These are phyloP conservation scores for Arbutus unedo DNA, from an alignment of 148 eudicot species.

Conservation along the genomic window DNA sequence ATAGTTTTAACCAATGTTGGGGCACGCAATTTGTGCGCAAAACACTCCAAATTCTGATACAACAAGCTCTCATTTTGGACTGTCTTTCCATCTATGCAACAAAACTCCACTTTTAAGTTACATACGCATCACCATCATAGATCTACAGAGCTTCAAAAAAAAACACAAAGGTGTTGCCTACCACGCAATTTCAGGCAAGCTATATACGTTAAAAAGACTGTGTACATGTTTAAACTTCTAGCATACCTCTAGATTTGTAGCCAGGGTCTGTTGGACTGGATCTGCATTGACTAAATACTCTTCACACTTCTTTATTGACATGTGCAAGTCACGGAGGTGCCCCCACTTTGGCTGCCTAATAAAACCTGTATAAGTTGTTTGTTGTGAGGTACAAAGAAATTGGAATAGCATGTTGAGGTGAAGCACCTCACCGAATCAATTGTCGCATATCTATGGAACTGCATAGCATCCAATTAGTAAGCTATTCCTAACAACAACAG, in stretches of 20 bases:
- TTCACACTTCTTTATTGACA: slow-evolving; percentile 48
- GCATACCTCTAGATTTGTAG: slow-evolving; percentile 45
- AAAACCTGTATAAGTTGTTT: slow-evolving; percentile 29
- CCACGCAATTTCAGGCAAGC: background rate
- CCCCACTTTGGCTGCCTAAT: slow-evolving; percentile 55
- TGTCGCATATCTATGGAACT: background rate
- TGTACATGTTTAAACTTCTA: background rate
- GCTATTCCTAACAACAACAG: background rate
- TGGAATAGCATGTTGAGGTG: background rate
- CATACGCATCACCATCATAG: background rate
- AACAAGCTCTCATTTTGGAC: background rate
- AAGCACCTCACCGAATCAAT: background rate
- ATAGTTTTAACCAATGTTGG: background rate
- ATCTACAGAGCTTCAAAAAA: background rate
- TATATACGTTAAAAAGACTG: slow-evolving; percentile 2
- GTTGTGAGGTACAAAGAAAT: background rate
- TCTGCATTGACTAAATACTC: slow-evolving; percentile 38
- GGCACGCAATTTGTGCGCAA: background rate
- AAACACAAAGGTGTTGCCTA: background rate
- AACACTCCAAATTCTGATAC: background rate
- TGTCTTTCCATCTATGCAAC: background rate
- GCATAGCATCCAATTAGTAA: background rate
- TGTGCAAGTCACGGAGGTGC: slow-evolving; percentile 49
- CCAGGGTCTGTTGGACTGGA: slow-evolving; percentile 34
- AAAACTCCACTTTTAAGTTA: too few species aligned